phyloP scores from a whole-genome alignment of 495 filamentous ascomycete genomes.

The Aspergillus indologenus region DNA sequence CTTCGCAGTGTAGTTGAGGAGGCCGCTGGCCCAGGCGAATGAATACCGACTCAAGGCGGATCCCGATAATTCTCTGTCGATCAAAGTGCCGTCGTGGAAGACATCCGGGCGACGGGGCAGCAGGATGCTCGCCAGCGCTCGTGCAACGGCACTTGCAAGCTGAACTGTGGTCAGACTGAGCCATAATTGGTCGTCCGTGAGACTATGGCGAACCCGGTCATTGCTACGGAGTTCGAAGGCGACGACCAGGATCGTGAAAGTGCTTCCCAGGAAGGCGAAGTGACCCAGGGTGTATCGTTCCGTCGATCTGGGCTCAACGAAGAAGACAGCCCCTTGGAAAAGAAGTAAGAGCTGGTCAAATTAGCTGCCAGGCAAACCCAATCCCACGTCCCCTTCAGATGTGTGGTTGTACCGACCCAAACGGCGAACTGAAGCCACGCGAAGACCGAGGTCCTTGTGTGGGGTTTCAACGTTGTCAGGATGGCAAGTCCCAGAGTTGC shows the following conservation, averaged over 20 bases:
- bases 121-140: conserved; percentile 30
- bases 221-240: conserved; percentile 20
- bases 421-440: background rate
- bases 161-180: conserved; percentile 22
- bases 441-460: background rate
- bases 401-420: background rate
- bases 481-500: background rate
- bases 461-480: background rate
- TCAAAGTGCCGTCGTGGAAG: conserved; percentile 48
- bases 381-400: too few relatives aligned
- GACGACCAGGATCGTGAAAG: conserved; percentile 18
- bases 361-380: too few relatives aligned
- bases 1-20: conserved; percentile 53
- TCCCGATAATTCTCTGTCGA: conserved; percentile 62
- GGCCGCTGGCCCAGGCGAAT: conserved; percentile 56
- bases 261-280: conserved; percentile 31
- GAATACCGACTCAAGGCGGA: conserved; percentile 60
- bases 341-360: conserved; percentile 24
- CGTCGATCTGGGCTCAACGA: conserved; percentile 32
- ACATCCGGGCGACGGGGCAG: conserved; percentile 70
- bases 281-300: conserved; percentile 28
- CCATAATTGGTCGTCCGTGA: conserved; percentile 14
- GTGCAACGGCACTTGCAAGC: conserved; percentile 26
- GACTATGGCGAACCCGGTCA: conserved; percentile 8
- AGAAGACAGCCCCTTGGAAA: conserved; percentile 34